These are phyloP conservation scores for Elasticomyces elasticus DNA, from an alignment of 495 filamentous ascomycete species.

Conservation along the genomic window DNA sequence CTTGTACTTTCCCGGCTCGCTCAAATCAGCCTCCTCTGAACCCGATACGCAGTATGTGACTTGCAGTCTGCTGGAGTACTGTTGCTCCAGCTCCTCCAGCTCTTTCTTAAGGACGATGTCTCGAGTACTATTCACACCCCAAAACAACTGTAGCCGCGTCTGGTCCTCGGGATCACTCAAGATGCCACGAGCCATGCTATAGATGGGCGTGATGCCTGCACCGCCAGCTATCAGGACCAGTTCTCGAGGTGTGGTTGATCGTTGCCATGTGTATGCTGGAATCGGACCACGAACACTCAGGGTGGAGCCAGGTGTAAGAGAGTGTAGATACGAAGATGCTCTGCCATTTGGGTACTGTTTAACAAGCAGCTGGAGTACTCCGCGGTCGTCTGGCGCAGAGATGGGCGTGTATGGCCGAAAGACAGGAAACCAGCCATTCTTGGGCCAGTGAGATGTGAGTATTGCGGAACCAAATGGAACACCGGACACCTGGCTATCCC, in stretches of 20 bases:
- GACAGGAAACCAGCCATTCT: conserved; percentile 17
- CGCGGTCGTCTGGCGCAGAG: conserved; percentile 29
- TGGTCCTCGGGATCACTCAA: conserved; percentile 41
- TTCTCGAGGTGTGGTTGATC: conserved; percentile 37
- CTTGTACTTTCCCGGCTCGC: conserved; percentile 20
- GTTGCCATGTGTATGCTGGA: conserved; percentile 43
- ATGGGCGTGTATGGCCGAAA: conserved; percentile 30
- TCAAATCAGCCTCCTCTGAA: conserved; percentile 29
- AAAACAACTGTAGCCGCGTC: conserved; percentile 41
- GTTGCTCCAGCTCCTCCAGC: conserved; percentile 42
- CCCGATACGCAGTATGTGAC: conserved; percentile 50
- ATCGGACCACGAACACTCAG: conserved; percentile 45
- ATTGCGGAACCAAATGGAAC: conserved; percentile 17
- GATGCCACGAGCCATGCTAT: conserved; percentile 44
- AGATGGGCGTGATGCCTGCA: conserved; percentile 51
- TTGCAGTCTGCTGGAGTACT: conserved; percentile 48
- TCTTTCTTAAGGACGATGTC: conserved; percentile 30
- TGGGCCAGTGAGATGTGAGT: conserved; percentile 18
- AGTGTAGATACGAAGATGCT: conserved; percentile 52
- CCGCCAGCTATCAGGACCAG: conserved; percentile 46
- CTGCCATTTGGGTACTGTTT: conserved; percentile 57
- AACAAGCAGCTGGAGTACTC: conserved; percentile 39
- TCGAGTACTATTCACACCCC: conserved; percentile 25
- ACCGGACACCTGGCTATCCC: conserved; percentile 11
- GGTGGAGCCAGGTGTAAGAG: conserved; percentile 48